phyloP scores from a whole-genome alignment of 202 grass and related monocot species.

The Cymbopogon flexuosus region DNA sequence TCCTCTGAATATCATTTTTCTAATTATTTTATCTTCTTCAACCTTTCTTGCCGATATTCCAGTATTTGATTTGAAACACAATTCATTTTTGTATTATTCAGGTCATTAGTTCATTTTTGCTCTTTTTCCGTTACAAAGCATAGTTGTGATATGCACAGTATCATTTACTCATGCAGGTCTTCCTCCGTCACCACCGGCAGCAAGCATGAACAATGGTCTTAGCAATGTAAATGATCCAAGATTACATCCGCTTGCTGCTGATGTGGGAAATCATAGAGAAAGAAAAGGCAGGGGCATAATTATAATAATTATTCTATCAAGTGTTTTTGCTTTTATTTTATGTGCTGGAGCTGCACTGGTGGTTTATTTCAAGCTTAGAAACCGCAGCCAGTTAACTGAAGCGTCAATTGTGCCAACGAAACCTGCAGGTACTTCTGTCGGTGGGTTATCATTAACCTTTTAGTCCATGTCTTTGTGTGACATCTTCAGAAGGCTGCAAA shows the following conservation, averaged over 20 bases:
- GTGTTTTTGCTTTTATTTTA: constrained; percentile 71
- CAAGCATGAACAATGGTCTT: constrained; percentile 51
- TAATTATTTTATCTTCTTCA: constrained; percentile 22
- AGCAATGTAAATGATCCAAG: constrained; percentile 53
- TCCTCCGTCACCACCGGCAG: constrained; percentile 58
- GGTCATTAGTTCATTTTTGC: background rate
- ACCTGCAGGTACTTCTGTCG: constrained; percentile 53
- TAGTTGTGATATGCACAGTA: constrained; percentile 1
- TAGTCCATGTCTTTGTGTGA: constrained; percentile 1
- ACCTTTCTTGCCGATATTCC: background rate
- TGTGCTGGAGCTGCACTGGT: constrained; percentile 64
- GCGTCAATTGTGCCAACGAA: constrained; percentile 46
- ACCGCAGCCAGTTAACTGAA: constrained; percentile 37
- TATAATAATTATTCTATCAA: constrained; percentile 74
- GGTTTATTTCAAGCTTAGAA: constrained; percentile 66
- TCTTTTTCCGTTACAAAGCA: background rate
- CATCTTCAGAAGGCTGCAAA: background rate
- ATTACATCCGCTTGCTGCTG: constrained; percentile 60
- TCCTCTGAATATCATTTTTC: constrained; percentile 9
- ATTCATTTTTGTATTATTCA: constrained; percentile 11
- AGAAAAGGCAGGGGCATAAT: constrained; percentile 56
- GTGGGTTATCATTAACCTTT: constrained; percentile 16
- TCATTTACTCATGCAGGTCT: constrained; percentile 62
- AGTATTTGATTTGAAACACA: constrained; percentile 20
- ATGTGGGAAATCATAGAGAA: constrained; percentile 57